Base-by-base conservation (phyloP, 2,329 filamentous ascomycete genomes). In the Cladosporium oxysporum region DNA sequence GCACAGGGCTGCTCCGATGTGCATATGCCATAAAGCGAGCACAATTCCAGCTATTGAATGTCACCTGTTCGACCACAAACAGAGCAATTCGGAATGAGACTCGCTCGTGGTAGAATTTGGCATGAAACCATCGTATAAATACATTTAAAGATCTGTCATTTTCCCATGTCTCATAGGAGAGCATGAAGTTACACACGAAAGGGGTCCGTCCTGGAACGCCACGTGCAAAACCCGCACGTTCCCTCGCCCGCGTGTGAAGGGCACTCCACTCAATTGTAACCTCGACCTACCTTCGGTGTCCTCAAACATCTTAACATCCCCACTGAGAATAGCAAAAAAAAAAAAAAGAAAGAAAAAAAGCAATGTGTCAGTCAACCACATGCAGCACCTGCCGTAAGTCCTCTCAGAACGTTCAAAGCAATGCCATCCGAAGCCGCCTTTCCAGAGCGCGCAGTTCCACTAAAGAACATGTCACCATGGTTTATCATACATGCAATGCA, bases 361-460 rank as follows among this genome's bases (percentile, higher is more conserved):
- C 21, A 29, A 91, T 91, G 89, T 91, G 89, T 76, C 88, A 83
- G 78, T 85, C 85, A 76, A 84, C 85, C 21, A 83, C 79, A 67
- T 91, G 89, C 78, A 79, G 79, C 68, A 85, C 80, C 62, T 91
- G 89, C 81, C 80, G 88, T 90, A 83, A 73, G 57, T 59, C 14
- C 23, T 26, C 23, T 26, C 23, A 26, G 23, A 26, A 26, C 23
- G 23, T 26, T 26, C 47, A 44, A 44, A 44, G 37, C 37, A 41
- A 18, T n/a, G 18, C n/a, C 26, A 3, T 31, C n/a, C 26, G 26
- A 53, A 31, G 31, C 31, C 31, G 8, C n/a, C n/a, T 14, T 10
- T 14, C 18, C 23, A 10, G 11, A 16, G 23, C 23, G 87, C 81
- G 41, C 18, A 28, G 47, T 55, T 44, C 26, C 35, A 52, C 28